Evolutionary conservation across 78 protist species (phyloP).

Genomic region (Dictyostelium brefeldianum): DNA sequence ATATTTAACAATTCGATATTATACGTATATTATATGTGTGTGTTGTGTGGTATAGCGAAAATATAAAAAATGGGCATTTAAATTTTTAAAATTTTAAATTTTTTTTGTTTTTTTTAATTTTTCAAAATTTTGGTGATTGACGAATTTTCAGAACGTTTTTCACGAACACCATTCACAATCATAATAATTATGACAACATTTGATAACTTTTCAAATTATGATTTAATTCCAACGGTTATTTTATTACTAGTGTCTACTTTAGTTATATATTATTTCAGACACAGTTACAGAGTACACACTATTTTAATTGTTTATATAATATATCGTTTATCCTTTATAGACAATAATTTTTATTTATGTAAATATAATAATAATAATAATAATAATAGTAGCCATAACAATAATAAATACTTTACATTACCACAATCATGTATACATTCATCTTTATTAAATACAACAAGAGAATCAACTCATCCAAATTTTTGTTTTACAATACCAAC

Average conservation of each 20-base stretch:
- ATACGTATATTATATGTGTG: too few relatives aligned
- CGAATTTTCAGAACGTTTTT: too few relatives aligned
- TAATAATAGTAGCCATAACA: background rate
- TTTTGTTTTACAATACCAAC: background rate
- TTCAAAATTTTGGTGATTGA: too few relatives aligned
- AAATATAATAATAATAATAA: background rate
- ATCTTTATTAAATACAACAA: background rate
- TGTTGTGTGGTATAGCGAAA: too few relatives aligned
- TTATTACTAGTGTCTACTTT: background rate
- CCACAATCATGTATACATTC: constrained; percentile 8
- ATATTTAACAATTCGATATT: too few relatives aligned
- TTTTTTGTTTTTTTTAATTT: too few relatives aligned
- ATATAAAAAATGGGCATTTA: too few relatives aligned
- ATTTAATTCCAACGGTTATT: background rate
- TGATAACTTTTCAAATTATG: too few relatives aligned
- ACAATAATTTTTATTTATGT: constrained; percentile 9
- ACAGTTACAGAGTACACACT: background rate
- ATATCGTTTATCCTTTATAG: background rate
- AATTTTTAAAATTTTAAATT: too few relatives aligned
- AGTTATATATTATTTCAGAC: background rate
- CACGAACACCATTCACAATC: too few relatives aligned
- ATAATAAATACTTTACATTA: constrained; percentile 5
- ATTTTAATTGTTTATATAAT: background rate
- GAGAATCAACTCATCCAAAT: background rate
- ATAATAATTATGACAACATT: too few relatives aligned